A percentile compares a stretch with the other conserved stretches of the same genome.
phyloP scores from a whole-genome alignment of 768 basidiomycete species.

The Lentinula raphanica region DNA sequence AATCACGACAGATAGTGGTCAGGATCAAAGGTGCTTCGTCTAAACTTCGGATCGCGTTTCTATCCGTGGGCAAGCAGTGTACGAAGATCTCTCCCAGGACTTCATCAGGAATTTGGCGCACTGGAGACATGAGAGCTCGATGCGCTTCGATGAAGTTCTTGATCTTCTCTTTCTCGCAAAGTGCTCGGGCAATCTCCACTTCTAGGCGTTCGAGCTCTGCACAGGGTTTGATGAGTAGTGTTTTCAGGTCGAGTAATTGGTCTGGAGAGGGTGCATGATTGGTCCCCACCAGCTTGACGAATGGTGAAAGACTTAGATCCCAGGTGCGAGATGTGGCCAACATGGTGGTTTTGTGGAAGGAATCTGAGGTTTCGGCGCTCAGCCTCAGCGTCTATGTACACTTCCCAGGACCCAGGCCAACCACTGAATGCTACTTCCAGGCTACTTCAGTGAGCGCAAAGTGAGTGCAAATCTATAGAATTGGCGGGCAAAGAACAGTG shows the following conservation, averaged over 20 bases:
- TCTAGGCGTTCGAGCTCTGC: not conserved
- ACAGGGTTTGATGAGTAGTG: not conserved
- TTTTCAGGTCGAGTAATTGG: not conserved
- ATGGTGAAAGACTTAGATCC: not conserved
- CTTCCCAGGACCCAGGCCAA: no score
- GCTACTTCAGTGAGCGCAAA: no score
- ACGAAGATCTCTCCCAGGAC: constrained; percentile 22
- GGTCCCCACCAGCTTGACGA: not conserved
- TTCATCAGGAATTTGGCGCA: constrained; percentile 20
- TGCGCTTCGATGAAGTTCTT: constrained; percentile 14
- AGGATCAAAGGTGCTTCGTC: constrained; percentile 19
- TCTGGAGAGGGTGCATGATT: constrained; percentile 1
- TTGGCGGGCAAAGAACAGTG: no score
- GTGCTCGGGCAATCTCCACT: not conserved
- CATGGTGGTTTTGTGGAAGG: not conserved
- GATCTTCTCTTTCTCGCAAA: not conserved
- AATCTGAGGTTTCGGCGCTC: no score
- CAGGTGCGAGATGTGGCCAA: not conserved
- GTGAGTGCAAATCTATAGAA: no score
- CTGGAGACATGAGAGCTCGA: constrained; percentile 18
- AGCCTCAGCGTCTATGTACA: no score
- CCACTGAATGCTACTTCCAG: no score
- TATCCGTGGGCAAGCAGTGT: constrained; percentile 17
- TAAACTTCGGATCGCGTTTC: constrained; percentile 16
- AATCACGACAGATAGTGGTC: constrained; percentile 20